Conservation (phyloP, 2,329 filamentous ascomycete species). For the Fusarium buharicum region DNA sequence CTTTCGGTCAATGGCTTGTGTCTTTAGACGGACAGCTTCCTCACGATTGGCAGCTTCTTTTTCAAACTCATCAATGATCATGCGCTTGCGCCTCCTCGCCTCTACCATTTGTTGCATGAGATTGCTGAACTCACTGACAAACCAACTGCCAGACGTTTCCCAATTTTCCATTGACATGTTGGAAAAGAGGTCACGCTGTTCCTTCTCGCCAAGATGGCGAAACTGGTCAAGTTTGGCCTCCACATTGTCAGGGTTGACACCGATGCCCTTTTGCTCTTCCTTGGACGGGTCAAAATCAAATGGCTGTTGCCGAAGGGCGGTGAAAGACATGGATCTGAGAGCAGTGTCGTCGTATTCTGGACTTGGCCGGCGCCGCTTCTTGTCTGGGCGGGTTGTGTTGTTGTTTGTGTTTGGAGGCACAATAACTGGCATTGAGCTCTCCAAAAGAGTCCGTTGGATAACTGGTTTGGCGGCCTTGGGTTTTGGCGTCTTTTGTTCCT, state of each 20-base stretch:
- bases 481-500: slow-evolving; percentile 39
- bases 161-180: slow-evolving; percentile 66
- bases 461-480: slow-evolving; percentile 38
- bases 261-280: slow-evolving; percentile 50
- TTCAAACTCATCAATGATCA: slow-evolving; percentile 63
- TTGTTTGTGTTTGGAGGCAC: slow-evolving; percentile 10
- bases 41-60: slow-evolving; percentile 65
- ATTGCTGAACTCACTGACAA: slow-evolving; percentile 63
- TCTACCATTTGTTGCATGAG: slow-evolving; percentile 61
- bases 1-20: slow-evolving; percentile 65
- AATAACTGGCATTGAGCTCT: slow-evolving; percentile 41
- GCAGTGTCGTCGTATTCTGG: slow-evolving; percentile 68
- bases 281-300: slow-evolving; percentile 68
- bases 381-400: slow-evolving; percentile 38
- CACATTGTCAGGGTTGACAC: slow-evolving; percentile 55
- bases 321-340: slow-evolving; percentile 64
- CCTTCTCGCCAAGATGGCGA: slow-evolving; percentile 56
- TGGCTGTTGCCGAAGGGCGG: slow-evolving; percentile 60
- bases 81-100: slow-evolving; percentile 61
- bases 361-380: slow-evolving; percentile 57
- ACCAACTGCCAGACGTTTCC: slow-evolving; percentile 70
- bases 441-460: slow-evolving; percentile 33
- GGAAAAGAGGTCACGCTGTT: slow-evolving; percentile 63
- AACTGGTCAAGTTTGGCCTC: slow-evolving; percentile 62
- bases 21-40: slow-evolving; percentile 63